Conservation (phyloP, 495 filamentous ascomycete genomes). For the Haplographium delicatum region DNA sequence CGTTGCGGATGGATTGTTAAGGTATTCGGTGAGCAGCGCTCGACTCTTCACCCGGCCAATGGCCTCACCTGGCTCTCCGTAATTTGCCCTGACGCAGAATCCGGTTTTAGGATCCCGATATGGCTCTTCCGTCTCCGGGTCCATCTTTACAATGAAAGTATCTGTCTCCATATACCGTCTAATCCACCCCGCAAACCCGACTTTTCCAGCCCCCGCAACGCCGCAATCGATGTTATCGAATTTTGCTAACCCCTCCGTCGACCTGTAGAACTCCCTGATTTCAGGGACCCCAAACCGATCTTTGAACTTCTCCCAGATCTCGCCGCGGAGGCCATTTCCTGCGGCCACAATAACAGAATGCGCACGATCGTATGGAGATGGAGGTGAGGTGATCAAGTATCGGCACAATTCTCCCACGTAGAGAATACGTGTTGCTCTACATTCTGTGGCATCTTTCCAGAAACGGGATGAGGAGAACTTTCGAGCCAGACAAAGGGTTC, state of each 20-base stretch:
- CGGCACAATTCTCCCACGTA: conserved; percentile 37
- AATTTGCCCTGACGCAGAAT: conserved; percentile 17
- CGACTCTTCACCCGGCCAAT: conserved; percentile 25
- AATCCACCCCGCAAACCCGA: conserved; percentile 23
- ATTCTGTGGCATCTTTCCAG: conserved; percentile 31
- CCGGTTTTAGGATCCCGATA: conserved; percentile 23
- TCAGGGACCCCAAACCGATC: conserved; percentile 20
- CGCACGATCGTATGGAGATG: conserved; percentile 13
- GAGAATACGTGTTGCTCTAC: conserved; percentile 29
- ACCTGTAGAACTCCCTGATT: conserved; percentile 25
- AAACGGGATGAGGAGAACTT: conserved; percentile 30
- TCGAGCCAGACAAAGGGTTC: conserved; percentile 39
- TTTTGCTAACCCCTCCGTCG: conserved; percentile 24
- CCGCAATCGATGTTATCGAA: conserved; percentile 22
- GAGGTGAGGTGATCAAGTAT: conserved; percentile 22
- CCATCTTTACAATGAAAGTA: conserved; percentile 18
- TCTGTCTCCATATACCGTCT: conserved; percentile 21
- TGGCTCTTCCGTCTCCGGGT: conserved; percentile 13
- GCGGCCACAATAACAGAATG: conserved; percentile 24
- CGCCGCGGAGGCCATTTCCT: conserved; percentile 22
- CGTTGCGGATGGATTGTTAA: conserved; percentile 21
- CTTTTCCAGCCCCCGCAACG: conserved; percentile 19
- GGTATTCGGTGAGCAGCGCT: conserved; percentile 26
- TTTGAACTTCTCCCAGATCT: conserved; percentile 28
- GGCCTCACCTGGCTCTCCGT: conserved; percentile 23